A percentile compares a stretch with the other conserved stretches of the same genome.
Evolutionary conservation across 2,329 filamentous ascomycete genomes (phyloP).

Genomic region (Zymoseptoria pseudotritici): DNA sequence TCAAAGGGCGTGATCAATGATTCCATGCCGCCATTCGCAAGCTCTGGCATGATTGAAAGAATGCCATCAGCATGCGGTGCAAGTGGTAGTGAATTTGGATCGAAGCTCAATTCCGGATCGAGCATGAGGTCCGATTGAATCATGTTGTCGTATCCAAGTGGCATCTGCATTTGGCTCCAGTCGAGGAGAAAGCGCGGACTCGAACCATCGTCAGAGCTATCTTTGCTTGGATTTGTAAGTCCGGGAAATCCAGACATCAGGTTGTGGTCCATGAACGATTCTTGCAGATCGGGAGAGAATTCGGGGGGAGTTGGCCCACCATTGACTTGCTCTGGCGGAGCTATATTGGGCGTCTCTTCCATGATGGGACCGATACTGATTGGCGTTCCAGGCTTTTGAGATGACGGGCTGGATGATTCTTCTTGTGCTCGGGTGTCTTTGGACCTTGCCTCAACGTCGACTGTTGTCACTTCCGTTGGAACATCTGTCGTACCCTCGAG

Average conservation of each 20-base stretch:
- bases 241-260: conserved; percentile 42
- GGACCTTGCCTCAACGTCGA: conserved; percentile 3
- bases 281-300: conserved; percentile 18
- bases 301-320: conserved; percentile 26
- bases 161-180: conserved; percentile 42
- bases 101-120: conserved; percentile 37
- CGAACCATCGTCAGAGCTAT: conserved; percentile 35
- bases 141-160: conserved; percentile 37
- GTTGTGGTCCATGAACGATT: conserved; percentile 35
- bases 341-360: conserved; percentile 28
- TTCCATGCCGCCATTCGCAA: conserved; percentile 29
- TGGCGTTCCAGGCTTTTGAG: conserved; percentile 30
- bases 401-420: conserved; percentile 12
- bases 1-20: conserved; percentile 41
- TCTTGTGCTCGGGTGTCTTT: not conserved
- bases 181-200: conserved; percentile 44
- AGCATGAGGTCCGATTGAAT: conserved; percentile 39
- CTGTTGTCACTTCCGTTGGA: conserved; percentile 14
- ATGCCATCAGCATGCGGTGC: conserved; percentile 33
- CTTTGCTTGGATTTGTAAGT: conserved; percentile 32
- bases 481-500: conserved; percentile 22
- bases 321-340: conserved; percentile 34
- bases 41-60: conserved; percentile 40
- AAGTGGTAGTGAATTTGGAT: conserved; percentile 34
- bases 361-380: conserved; percentile 19